A percentile compares a stretch with the other conserved stretches of the same genome.
These are phyloP conservation scores for Phaeomoniella chlamydospora DNA, from an alignment of 2,329 filamentous ascomycete species.

Conservation along the genomic window DNA sequence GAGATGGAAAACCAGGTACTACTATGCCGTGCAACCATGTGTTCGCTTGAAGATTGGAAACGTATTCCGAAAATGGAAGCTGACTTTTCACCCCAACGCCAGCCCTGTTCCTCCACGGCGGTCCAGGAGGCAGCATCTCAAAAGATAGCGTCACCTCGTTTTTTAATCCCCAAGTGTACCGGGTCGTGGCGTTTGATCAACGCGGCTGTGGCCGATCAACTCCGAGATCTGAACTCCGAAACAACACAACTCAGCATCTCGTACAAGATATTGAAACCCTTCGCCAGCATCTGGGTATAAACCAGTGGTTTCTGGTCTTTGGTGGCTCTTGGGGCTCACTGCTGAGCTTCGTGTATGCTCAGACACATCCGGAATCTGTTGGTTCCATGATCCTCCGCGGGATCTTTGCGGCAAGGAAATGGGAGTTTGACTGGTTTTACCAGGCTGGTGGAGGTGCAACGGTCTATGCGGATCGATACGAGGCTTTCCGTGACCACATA, in stretches of 20 bases:
- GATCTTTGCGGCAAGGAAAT: constrained; percentile 22
- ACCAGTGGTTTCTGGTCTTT: constrained; percentile 31
- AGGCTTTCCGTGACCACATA: constrained; percentile 19
- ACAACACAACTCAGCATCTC: constrained; percentile 31
- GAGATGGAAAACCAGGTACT: constrained; percentile 21
- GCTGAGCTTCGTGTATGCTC: constrained; percentile 27
- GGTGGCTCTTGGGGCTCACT: constrained; percentile 35
- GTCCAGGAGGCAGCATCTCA: constrained; percentile 22
- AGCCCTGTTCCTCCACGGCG: constrained; percentile 30
- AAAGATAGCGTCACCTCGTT: constrained; percentile 22
- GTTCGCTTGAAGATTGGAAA: too few species aligned
- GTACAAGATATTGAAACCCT: constrained; percentile 30
- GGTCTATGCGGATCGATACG: constrained; percentile 25
- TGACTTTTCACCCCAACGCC: background rate
- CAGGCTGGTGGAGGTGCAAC: constrained; percentile 13
- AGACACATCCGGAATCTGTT: constrained; percentile 24
- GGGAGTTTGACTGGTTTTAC: constrained; percentile 22
- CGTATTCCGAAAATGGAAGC: background rate
- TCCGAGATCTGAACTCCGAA: constrained; percentile 22
- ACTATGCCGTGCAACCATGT: too few species aligned
- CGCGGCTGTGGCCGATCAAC: constrained; percentile 29
- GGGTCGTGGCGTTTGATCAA: constrained; percentile 32
- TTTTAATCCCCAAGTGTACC: constrained; percentile 29
- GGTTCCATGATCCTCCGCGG: constrained; percentile 26
- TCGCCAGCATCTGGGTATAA: constrained; percentile 23